Percentiles rank a stretch among this genome's conserved stretches.
Evolutionary conservation across 768 basidiomycete species (phyloP).

Genomic region (Asterophora lycoperdoides): DNA sequence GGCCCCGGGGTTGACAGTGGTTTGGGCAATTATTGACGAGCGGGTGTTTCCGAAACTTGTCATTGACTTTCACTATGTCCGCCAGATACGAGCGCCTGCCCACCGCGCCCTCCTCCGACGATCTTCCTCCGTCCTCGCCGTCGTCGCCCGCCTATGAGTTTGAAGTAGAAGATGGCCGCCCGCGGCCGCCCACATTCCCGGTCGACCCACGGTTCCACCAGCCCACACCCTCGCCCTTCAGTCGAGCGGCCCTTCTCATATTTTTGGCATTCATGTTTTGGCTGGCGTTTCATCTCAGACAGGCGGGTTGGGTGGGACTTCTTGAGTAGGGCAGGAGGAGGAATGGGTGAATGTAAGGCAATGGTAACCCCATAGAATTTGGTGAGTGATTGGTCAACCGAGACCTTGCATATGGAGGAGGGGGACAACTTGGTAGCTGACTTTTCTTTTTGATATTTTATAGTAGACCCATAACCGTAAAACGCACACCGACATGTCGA

Average conservation of each 20-base stretch:
- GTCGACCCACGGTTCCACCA: slow-evolving; percentile 14
- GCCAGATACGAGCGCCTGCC: no score
- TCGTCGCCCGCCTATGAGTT: slow-evolving; percentile 9
- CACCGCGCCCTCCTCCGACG: no score
- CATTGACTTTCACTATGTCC: not conserved
- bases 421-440: no score
- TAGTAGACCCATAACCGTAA: no score
- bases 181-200: slow-evolving; percentile 8
- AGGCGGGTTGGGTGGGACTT: slow-evolving; percentile 13
- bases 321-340: slow-evolving; percentile 1
- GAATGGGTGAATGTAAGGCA: not conserved
- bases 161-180: slow-evolving; percentile 14
- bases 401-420: no score
- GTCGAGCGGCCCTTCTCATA: slow-evolving; percentile 13
- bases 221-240: slow-evolving; percentile 13
- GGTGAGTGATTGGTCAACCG: not conserved
- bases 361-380: no score
- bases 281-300: slow-evolving; percentile 17
- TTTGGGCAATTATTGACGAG: no score
- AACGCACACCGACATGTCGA: no score
- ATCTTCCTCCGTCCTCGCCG: no score
- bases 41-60: no score
- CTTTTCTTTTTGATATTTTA: no score
- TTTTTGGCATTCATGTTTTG: slow-evolving; percentile 13
- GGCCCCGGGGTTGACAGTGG: no score